These are phyloP conservation scores for Exobasidium rhododendri DNA, from an alignment of 1,284 basidiomycete species.

Conservation along the genomic window DNA sequence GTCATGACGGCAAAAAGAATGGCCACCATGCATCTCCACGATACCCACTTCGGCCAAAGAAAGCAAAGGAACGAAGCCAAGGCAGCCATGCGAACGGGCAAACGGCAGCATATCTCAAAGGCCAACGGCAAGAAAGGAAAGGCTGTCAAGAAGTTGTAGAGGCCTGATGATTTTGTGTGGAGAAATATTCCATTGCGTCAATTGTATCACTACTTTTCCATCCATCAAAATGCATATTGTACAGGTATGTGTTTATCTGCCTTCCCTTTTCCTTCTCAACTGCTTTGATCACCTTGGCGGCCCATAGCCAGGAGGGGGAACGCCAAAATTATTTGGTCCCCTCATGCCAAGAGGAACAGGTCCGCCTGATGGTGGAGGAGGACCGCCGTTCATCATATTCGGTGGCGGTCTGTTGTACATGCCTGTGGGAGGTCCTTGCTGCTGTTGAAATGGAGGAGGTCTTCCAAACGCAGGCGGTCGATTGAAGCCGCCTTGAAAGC, in stretches of 20 bases:
- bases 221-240: neutral
- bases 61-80: constrained; percentile 76
- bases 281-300: neutral
- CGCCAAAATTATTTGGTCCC: neutral
- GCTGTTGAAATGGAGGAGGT: neutral
- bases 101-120: neutral
- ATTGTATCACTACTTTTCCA: no score
- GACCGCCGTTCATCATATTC: constrained; percentile 6
- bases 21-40: constrained; percentile 82
- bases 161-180: neutral
- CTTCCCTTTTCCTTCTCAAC: neutral
- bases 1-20: constrained; percentile 89
- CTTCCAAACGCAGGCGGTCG: constrained; percentile 10
- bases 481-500: constrained; percentile 8
- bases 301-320: constrained; percentile 12
- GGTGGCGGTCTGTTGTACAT: constrained; percentile 7
- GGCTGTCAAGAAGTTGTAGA: neutral
- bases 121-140: neutral
- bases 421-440: neutral
- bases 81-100: constrained; percentile 18
- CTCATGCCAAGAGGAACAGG: constrained; percentile 7
- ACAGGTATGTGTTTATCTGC: neutral
- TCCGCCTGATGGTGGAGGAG: constrained; percentile 4
- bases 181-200: neutral
- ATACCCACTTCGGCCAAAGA: constrained; percentile 82